Percentiles rank a stretch among this genome's conserved stretches.
These are phyloP conservation scores for Amanita molliuscula DNA, from an alignment of 768 basidiomycete species.

Conservation along the genomic window DNA sequence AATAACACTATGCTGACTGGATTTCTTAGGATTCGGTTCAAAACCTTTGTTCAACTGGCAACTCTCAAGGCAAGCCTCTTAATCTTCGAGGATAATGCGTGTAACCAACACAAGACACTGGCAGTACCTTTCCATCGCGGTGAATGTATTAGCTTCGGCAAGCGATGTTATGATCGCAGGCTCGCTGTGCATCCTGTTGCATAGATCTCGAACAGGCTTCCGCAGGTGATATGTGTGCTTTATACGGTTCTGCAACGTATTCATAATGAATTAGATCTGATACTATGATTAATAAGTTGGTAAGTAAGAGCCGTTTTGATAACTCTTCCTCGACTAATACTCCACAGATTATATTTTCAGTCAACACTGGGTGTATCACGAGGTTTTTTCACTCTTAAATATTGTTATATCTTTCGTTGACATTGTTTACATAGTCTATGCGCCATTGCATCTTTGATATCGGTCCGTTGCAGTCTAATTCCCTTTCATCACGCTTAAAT, in stretches of 20 bases:
- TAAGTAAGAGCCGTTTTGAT: slow-evolving; percentile 10
- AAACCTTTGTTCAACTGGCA: slow-evolving; percentile 22
- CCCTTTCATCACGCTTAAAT: background rate
- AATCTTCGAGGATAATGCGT: background rate
- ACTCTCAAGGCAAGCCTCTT: slow-evolving; percentile 19
- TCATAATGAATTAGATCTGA: slow-evolving; percentile 24
- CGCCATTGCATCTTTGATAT: slow-evolving; percentile 44
- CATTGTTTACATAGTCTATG: slow-evolving; percentile 26
- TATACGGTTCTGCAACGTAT: background rate
- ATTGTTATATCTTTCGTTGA: background rate
- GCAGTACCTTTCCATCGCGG: slow-evolving; percentile 28
- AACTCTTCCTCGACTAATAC: background rate
- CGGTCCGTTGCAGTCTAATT: slow-evolving; percentile 21
- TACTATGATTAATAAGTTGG: slow-evolving; percentile 33
- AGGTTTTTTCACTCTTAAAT: slow-evolving; percentile 15
- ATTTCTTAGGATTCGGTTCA: slow-evolving; percentile 17
- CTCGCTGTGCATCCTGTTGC: slow-evolving; percentile 26
- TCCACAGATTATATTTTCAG: slow-evolving; percentile 28
- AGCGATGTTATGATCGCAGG: slow-evolving; percentile 35
- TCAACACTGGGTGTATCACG: slow-evolving; percentile 33
- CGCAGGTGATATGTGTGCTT: slow-evolving; percentile 18
- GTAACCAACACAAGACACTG: background rate
- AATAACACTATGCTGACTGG: background rate
- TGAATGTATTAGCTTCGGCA: slow-evolving; percentile 31
- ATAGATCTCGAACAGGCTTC: slow-evolving; percentile 36